These are phyloP conservation scores for Amanita thiersii DNA, from an alignment of 768 basidiomycete species.

Conservation along the genomic window DNA sequence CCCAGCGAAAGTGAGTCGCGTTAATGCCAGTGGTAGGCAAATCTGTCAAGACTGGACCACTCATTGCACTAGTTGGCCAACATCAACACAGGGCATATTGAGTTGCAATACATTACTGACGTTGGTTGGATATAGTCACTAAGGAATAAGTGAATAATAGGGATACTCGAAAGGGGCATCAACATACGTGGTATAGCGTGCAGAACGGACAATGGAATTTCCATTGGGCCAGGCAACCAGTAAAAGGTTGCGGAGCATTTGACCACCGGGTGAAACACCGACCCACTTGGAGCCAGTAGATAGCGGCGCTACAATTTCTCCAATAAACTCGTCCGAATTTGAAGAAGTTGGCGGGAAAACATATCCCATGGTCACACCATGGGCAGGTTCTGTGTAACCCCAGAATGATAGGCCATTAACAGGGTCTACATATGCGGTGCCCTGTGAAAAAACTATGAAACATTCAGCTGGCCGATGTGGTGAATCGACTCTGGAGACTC, in stretches of 20 bases:
- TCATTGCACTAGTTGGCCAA: constrained; percentile 35
- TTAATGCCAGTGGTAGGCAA: constrained; percentile 43
- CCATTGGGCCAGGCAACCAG: constrained; percentile 56
- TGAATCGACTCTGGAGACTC: constrained; percentile 9
- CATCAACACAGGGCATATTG: no score
- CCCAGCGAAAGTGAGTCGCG: constrained; percentile 60
- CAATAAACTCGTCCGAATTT: constrained; percentile 69
- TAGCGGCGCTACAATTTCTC: constrained; percentile 51
- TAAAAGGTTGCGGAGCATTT: constrained; percentile 48
- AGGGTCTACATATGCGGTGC: constrained; percentile 36
- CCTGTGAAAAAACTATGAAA: constrained; percentile 33
- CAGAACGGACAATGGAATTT: constrained; percentile 42
- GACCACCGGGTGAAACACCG: constrained; percentile 43
- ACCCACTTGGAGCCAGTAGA: constrained; percentile 48
- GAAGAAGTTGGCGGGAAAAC: constrained; percentile 43
- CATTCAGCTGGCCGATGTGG: neutral
- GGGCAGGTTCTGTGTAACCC: constrained; percentile 33
- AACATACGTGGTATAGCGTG: constrained; percentile 47
- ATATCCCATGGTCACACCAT: constrained; percentile 38
- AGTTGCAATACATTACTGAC: constrained; percentile 23
- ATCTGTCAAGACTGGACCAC: constrained; percentile 44
- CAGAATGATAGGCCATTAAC: constrained; percentile 50
- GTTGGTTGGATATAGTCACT: constrained; percentile 46
- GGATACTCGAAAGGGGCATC: neutral
- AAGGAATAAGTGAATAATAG: neutral